Evolutionary conservation across 83 land plant species (phyloP), one percentile per base, ranked within the genome.

Genomic region (Diphasiastrum complanatum): DNA sequence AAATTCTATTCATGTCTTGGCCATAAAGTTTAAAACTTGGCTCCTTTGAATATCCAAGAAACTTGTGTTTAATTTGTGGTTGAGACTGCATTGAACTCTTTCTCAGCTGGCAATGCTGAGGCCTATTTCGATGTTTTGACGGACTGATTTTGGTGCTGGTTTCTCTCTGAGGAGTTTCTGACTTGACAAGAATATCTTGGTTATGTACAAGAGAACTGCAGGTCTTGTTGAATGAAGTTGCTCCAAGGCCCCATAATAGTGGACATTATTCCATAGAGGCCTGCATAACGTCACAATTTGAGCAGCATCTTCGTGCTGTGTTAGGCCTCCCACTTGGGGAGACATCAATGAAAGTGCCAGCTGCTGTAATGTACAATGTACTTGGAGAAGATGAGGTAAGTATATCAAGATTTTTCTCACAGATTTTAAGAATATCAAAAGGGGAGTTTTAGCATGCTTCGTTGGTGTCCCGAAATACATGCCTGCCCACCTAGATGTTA

Each of bases 241-340:
- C 98, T 25, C 98, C 98, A 11, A 75, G 98, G 53, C 96, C 96
- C 45, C 98, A 93, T 43, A 93, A 93, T 67, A 88, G 91, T 77
- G 98, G 98, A 35, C 98, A 93, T 62, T 93, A 88, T 70, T 85
- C 96, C 22, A 93, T 93, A 51, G 96, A 93, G 51, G 79, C 96
- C 6, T 85, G 98, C 62, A 81, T 63, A 55, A 83, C 84, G 4
- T 93, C 98, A 29, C 98, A 93, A 46, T 93, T 70, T 75, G 96
- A 93, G 59, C 98, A 93, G 60, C 98, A 93, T 74, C 41, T 88
- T 41, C 83, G 98, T 35, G 95, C 91, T 47, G 74, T 93, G 22
- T 51, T 85, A 43, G 98, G 96, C 26, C 87, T 92, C 52, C 96
- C 96, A 2, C 90, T 92, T 69, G 98, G 98, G 35, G 91, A 88